Percentiles rank a stretch among this genome's conserved stretches.
Conservation (phyloP, 2,329 filamentous ascomycete genomes). For the Calonectria leucothoes region DNA sequence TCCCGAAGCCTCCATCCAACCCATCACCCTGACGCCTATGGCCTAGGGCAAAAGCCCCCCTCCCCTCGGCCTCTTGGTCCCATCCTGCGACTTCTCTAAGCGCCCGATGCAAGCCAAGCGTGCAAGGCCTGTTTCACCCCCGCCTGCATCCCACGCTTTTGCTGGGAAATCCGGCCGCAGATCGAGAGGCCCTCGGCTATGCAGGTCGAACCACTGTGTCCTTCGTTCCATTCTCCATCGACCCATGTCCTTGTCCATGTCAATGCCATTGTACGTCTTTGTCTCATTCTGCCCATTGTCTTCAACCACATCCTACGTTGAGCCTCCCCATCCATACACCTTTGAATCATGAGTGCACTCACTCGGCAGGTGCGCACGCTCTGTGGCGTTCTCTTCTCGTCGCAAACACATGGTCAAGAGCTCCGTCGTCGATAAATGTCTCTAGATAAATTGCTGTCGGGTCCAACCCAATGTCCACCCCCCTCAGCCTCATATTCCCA, state of each 20-base stretch:
- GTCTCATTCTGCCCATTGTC: conserved; percentile 25
- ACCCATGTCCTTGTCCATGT: conserved; percentile 9
- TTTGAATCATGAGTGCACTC: background rate
- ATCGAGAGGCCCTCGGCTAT: conserved; percentile 53
- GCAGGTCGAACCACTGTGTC: conserved; percentile 47
- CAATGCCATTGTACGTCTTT: conserved; percentile 30
- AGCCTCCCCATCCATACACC: background rate
- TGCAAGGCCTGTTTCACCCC: conserved; percentile 40
- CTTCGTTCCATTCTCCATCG: conserved; percentile 4
- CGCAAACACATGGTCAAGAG: conserved; percentile 9
- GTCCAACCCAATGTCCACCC: conserved; percentile 21
- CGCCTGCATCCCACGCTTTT: conserved; percentile 46
- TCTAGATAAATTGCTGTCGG: conserved; percentile 27
- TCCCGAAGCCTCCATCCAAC: conserved; percentile 26
- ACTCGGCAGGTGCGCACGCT: background rate
- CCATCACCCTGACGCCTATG: background rate
- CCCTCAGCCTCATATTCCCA: conserved; percentile 1
- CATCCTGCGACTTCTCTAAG: conserved; percentile 35
- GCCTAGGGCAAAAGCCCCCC: background rate
- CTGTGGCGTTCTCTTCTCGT: conserved; percentile 12
- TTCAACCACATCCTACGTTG: background rate
- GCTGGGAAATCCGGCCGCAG: conserved; percentile 49
- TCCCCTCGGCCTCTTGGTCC: background rate
- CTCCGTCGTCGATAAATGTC: conserved; percentile 23
- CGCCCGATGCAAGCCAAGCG: conserved; percentile 44